Base-by-base conservation (phyloP, 192 early-diverging fungal genomes). In the Coemansia sp. region DNA sequence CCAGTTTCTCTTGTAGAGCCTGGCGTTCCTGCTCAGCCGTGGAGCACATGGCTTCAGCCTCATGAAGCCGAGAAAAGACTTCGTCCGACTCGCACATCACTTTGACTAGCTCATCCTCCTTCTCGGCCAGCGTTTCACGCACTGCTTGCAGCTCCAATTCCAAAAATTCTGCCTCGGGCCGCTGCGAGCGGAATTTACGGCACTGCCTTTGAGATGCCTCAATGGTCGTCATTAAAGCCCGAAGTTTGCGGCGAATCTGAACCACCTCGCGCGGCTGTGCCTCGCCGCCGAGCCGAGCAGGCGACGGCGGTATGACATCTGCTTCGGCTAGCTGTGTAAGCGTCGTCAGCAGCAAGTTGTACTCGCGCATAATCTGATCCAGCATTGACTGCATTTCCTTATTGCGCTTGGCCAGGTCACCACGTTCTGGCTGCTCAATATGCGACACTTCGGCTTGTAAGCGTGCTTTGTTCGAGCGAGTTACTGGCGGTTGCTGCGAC, bases 121-220 rank as follows among this genome's bases (percentile, higher is more conserved):
- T 70, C 28, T 73, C 54, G 10, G 58, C 46, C 11, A 71, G 63
- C 28, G 77, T 65, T 47, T 70, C 63, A 8, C 54, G 50, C 14
- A 49, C 54, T 3, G 77, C 54, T 23, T 74, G 69, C 36, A 74
- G 47, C 59, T 80, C 77, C 77, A 70, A 39, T 30, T 80, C 77
- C 11, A 80, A 43, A 37, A 74, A 70, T 53, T 66, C 69, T 4
- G 77, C 71, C 40, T 80, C 76, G 6, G 69, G 58, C 6, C 76
- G 71, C 51, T 80, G 71, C 8, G 71, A 65, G n/a, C 71, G 53
- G 53, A 80, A 55, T 46, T 70, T 71, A 14, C 51, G 47, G 57
- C 65, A 63, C 45, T 69, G 66, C 53, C 58, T 61, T 38, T 69
- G 62, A 20, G 63, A 66, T 9, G 57, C 67, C 10, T 54, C 56